Evolutionary conservation across 2,329 filamentous ascomycete species (phyloP).

Genomic region (Penicillium sp.): DNA sequence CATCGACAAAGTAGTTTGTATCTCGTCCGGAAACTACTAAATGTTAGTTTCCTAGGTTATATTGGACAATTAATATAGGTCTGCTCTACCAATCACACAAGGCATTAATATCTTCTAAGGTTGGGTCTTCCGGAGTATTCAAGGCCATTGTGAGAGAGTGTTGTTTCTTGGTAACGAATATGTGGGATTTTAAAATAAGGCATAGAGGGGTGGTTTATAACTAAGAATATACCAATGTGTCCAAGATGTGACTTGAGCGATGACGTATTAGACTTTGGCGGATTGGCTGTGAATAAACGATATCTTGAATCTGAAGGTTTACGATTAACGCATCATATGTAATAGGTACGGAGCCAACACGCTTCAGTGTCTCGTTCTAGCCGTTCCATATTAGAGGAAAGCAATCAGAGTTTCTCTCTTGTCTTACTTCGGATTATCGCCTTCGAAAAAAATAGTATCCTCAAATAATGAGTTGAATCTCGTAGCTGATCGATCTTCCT

Average conservation of each 20-base stretch:
- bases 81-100: neutral
- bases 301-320: neutral
- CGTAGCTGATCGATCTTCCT: too few relatives aligned
- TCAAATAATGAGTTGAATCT: too few relatives aligned
- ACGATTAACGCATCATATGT: neutral
- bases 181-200: neutral
- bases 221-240: neutral
- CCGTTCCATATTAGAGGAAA: too few relatives aligned
- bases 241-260: neutral
- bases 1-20: slow-evolving; percentile 3
- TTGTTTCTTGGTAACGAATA: neutral
- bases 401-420: too few relatives aligned
- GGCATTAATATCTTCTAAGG: neutral
- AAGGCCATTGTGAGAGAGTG: neutral
- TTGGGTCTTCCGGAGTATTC: neutral
- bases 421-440: too few relatives aligned
- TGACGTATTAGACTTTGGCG: neutral
- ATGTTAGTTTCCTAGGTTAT: slow-evolving; percentile 4
- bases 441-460: too few relatives aligned
- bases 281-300: neutral
- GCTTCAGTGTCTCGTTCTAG: too few relatives aligned
- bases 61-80: neutral
- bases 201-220: neutral
- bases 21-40: neutral
- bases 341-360: too few relatives aligned